Percentiles rank a stretch among this genome's conserved stretches.
Conservation (phyloP, 2,329 filamentous ascomycete species). For the Cladophialophora yegresii region DNA sequence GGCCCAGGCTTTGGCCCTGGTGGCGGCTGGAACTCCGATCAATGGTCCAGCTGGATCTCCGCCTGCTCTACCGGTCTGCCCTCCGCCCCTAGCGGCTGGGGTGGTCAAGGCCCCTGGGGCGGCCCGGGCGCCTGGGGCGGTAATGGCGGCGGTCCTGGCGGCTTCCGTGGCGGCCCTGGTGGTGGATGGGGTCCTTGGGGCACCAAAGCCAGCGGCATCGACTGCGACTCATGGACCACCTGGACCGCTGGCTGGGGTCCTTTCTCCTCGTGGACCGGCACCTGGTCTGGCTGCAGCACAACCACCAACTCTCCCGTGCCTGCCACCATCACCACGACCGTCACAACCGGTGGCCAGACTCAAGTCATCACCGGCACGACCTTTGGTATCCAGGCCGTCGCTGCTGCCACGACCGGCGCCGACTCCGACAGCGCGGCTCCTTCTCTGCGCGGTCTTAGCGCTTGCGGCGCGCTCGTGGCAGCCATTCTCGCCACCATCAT, state of each 20-base stretch:
- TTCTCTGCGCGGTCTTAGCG: constrained; percentile 28
- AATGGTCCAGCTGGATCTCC: constrained; percentile 34
- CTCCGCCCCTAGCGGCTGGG: constrained; percentile 33
- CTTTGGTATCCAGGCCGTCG: constrained; percentile 36
- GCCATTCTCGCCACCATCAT: constrained; percentile 36
- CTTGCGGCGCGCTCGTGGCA: constrained; percentile 32
- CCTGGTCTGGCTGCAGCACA: constrained; percentile 37
- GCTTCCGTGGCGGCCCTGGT: constrained; percentile 27
- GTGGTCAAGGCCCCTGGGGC: constrained; percentile 19
- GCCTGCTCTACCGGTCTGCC: constrained; percentile 33
- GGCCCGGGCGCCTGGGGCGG: constrained; percentile 16
- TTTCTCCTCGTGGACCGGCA: constrained; percentile 36
- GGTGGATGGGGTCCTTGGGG: constrained; percentile 35
- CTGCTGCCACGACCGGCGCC: constrained; percentile 21
- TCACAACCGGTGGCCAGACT: constrained; percentile 29
- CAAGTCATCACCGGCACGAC: constrained; percentile 38
- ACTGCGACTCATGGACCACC: constrained; percentile 37
- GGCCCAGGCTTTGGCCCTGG: constrained; percentile 31
- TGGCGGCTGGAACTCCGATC: constrained; percentile 32
- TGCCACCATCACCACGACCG: constrained; percentile 36
- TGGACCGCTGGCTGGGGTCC: constrained; percentile 37
- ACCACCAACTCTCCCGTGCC: constrained; percentile 34
- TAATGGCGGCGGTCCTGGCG: constrained; percentile 17
- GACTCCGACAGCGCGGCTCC: constrained; percentile 28
- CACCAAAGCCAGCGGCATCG: constrained; percentile 34